Base-by-base conservation (phyloP, 2,329 filamentous ascomycete genomes). In the Alternaria metachromatica region DNA sequence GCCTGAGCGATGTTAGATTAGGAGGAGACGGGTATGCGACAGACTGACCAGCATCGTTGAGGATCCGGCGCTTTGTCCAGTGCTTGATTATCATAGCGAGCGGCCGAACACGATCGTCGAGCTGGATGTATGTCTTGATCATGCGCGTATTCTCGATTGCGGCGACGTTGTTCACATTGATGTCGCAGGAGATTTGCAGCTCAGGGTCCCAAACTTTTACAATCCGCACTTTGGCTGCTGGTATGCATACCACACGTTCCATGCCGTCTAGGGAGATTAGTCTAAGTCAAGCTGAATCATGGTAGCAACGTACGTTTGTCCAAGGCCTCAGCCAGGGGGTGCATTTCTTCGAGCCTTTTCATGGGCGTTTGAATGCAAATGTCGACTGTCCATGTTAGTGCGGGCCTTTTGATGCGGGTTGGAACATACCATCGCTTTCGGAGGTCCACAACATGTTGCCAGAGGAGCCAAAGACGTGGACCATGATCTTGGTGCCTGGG, bases 161-260 rank as follows among this genome's bases (percentile, higher is more conserved):
- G 57, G 96, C 82, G 0, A 94, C 96, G 74, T 98, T 99, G 83
- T 99, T 99, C 82, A 99, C 94, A 73, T 99, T 99, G 91, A 99
- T 96, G 78, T 99, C 96, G 80, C 94, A 97, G 15, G 94, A 92
- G 55, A 99, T 85, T 68, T 90, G 85, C 61, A 97, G 85, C 79
- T 97, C 93, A 4, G 96, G 96, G 78, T 99, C 96, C 94, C 96
- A 99, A 60, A 97, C 92, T 84, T 98, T 98, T 72, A 99, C 96
- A 75, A 99, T 99, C 5, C 96, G 95, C 13, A 99, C 96, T 81
- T 97, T 98, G 63, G 96, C 96, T 45, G 92, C 92, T 26, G 93
- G 93, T 56, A 98, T 93, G 78, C 96, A 99, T 23, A 97, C 92
- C 1, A 99, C 94, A 74, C 93, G 93, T 80, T 98, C 88, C 96